A percentile compares a stretch with the other conserved stretches of the same genome.
These are phyloP conservation scores for Yarrowia sp. DNA, from an alignment of 805 yeast genomes.

Conservation along the genomic window DNA sequence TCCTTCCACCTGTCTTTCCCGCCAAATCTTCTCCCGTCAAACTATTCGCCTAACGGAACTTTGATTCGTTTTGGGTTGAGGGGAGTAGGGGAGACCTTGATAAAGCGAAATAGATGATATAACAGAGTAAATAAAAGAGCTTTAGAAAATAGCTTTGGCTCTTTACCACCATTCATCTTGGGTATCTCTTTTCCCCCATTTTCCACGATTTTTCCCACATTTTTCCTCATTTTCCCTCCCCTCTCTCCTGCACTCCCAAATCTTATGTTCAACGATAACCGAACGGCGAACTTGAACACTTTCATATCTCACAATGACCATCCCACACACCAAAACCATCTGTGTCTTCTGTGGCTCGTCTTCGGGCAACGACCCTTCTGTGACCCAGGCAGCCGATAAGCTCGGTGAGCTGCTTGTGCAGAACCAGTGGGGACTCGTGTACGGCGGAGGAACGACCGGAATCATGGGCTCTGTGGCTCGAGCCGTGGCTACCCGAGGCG, in stretches of 20 bases:
- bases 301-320: neutral
- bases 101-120: too few relatives aligned
- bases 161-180: too few relatives aligned
- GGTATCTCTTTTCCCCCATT: too few relatives aligned
- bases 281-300: neutral
- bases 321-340: slow-evolving; percentile 53
- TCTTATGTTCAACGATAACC: neutral
- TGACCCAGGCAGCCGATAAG: slow-evolving; percentile 60
- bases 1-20: neutral
- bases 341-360: slow-evolving; percentile 92
- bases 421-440: slow-evolving; percentile 75
- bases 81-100: neutral
- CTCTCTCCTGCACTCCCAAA: neutral
- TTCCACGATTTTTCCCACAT: too few relatives aligned
- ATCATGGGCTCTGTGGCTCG: slow-evolving; percentile 46
- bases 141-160: too few relatives aligned
- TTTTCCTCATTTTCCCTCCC: neutral
- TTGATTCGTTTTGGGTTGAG: slow-evolving; percentile 10
- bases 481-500: slow-evolving; percentile 44
- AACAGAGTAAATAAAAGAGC: too few relatives aligned
- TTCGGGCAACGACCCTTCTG: slow-evolving; percentile 63
- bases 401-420: slow-evolving; percentile 67
- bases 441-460: slow-evolving; percentile 82
- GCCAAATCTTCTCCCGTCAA: neutral
- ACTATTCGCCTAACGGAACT: neutral